These are phyloP conservation scores for Ascodesmis nigricans DNA, from an alignment of 495 filamentous ascomycete genomes.

Conservation along the genomic window DNA sequence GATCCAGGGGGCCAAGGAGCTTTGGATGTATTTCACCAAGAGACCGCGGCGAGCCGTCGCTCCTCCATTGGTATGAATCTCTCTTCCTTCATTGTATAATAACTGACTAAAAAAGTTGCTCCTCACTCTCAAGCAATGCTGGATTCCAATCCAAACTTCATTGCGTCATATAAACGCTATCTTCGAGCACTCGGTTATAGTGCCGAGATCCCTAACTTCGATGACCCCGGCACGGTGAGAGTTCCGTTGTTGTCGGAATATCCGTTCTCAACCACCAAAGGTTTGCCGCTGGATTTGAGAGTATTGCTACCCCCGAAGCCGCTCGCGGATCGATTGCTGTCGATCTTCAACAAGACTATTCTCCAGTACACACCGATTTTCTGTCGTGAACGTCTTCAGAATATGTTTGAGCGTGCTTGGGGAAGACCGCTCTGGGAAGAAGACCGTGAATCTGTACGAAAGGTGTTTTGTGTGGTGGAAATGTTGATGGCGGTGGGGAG, in stretches of 20 bases:
- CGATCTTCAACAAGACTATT: constrained; percentile 14
- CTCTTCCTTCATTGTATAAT: too few species aligned
- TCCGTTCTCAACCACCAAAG: constrained; percentile 3
- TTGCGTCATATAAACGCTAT: constrained; percentile 3
- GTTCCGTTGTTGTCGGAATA: constrained; percentile 1
- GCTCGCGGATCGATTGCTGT: constrained; percentile 12
- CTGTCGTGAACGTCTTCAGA: constrained; percentile 15
- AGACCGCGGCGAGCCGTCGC: too few species aligned
- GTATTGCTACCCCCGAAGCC: constrained; percentile 15
- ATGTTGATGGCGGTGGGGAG: constrained; percentile 19
- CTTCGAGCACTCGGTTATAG: neutral
- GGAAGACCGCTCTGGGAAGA: constrained; percentile 17
- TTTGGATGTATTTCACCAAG: too few species aligned
- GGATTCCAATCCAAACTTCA: constrained; percentile 3
- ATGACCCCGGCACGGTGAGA: neutral
- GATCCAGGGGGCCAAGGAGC: too few species aligned
- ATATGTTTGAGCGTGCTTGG: constrained; percentile 18
- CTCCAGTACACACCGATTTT: constrained; percentile 18
- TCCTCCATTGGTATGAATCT: too few species aligned
- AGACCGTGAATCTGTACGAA: constrained; percentile 15
- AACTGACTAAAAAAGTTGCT: too few species aligned
- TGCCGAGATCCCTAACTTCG: neutral
- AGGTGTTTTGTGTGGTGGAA: constrained; percentile 18
- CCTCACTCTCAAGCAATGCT: constrained; percentile 1
- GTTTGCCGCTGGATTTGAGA: constrained; percentile 17